phyloP scores from a whole-genome alignment of 2,329 filamentous ascomycete genomes.

The Fusarium phyllophilum region DNA sequence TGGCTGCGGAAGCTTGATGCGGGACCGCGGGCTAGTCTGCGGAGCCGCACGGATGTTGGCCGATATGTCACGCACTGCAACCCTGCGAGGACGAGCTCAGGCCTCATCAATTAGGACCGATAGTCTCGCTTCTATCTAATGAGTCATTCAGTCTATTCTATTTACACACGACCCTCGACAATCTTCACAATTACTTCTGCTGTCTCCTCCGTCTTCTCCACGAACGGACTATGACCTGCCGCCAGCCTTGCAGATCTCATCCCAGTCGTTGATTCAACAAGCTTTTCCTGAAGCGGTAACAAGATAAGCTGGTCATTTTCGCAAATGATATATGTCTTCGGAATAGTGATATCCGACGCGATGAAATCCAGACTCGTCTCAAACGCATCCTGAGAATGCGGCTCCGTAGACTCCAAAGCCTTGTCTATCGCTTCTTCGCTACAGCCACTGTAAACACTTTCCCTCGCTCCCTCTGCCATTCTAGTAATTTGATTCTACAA shows the following conservation, averaged over 20 bases:
- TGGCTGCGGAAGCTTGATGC: neutral
- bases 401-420: neutral
- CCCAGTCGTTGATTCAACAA: neutral
- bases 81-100: neutral
- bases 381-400: conserved; percentile 22
- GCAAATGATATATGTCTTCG: conserved; percentile 15
- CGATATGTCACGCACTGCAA: neutral
- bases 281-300: neutral
- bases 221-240: conserved; percentile 15
- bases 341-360: conserved; percentile 4
- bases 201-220: neutral
- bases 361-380: conserved; percentile 19
- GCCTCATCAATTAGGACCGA: neutral
- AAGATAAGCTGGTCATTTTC: conserved; percentile 5
- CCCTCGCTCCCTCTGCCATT: neutral
- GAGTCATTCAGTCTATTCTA: neutral
- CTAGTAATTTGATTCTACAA: conserved; percentile 4
- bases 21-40: neutral
- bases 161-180: neutral
- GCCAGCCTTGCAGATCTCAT: conserved; percentile 6
- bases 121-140: no score
- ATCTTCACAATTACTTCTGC: neutral
- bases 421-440: neutral
- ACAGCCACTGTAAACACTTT: neutral
- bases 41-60: neutral